Conservation (phyloP, 2,329 filamentous ascomycete species). For the Sphaerulina populicola region DNA sequence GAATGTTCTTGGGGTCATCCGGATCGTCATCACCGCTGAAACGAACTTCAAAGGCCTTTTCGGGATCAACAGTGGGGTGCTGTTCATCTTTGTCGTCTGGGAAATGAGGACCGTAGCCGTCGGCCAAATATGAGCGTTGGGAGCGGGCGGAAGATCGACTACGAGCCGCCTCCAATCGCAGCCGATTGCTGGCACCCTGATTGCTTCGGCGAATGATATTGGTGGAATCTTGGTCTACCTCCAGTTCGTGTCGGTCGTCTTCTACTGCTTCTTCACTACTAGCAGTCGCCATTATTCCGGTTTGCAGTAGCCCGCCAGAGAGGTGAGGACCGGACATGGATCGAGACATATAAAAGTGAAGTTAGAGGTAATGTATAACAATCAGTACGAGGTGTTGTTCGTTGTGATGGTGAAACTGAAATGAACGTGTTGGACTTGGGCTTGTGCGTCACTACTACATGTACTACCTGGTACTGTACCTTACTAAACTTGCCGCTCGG, state of each 20-base stretch:
- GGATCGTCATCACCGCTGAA: slow-evolving; percentile 72
- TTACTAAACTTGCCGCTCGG: too few species aligned
- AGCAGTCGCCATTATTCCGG: not conserved
- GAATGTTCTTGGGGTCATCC: slow-evolving; percentile 63
- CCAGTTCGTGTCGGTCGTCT: not conserved
- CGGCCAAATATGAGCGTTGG: slow-evolving; percentile 25
- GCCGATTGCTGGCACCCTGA: not conserved
- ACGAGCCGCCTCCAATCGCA: slow-evolving; percentile 7
- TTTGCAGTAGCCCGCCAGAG: not conserved
- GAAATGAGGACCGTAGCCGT: slow-evolving; percentile 24
- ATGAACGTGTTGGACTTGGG: too few species aligned
- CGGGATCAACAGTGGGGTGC: slow-evolving; percentile 14
- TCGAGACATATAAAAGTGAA: too few species aligned
- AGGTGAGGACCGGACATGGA: too few species aligned
- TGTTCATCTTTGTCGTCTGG: slow-evolving; percentile 10
- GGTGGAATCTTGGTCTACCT: not conserved
- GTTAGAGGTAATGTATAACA: too few species aligned
- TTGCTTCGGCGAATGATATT: not conserved
- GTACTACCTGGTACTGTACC: too few species aligned
- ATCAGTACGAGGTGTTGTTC: too few species aligned
- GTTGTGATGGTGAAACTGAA: too few species aligned
- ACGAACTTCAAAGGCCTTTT: slow-evolving; percentile 56
- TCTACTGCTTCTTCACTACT: not conserved
- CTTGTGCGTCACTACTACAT: too few species aligned
- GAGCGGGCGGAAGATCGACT: slow-evolving; percentile 26